A percentile compares a stretch with the other conserved stretches of the same genome.
Conservation (phyloP, 768 basidiomycete species). For the Boletus tomentosulus region DNA sequence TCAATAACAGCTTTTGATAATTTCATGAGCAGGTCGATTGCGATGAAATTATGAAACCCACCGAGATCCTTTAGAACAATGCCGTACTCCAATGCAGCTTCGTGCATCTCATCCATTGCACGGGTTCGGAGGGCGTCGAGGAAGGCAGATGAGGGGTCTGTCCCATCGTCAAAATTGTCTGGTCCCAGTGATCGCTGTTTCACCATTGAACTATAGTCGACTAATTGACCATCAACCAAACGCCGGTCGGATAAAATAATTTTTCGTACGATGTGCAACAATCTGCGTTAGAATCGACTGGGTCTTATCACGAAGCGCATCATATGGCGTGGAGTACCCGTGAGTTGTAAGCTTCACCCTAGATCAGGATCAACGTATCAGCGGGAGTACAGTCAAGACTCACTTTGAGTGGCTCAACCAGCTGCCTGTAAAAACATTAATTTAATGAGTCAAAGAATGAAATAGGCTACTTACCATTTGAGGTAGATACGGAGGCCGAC, state of each 20-base stretch:
- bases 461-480: conserved; percentile 52
- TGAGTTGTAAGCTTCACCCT: conserved; percentile 66
- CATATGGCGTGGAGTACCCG: conserved; percentile 81
- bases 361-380: conserved; percentile 37
- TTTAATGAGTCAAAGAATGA: background rate
- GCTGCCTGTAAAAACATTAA: conserved; percentile 34
- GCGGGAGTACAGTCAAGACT: background rate
- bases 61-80: conserved; percentile 79
- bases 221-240: conserved; percentile 19
- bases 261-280: conserved; percentile 64
- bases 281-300: conserved; percentile 87
- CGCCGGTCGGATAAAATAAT: background rate
- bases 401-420: conserved; percentile 49
- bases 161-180: conserved; percentile 67
- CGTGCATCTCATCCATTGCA: conserved; percentile 84
- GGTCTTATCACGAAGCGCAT: conserved; percentile 75
- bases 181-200: conserved; percentile 79
- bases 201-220: conserved; percentile 60
- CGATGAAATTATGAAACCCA: conserved; percentile 24
- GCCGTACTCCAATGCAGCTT: conserved; percentile 79
- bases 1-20: conserved; percentile 69
- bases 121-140: conserved; percentile 76
- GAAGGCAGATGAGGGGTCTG: conserved; percentile 70
- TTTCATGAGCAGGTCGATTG: conserved; percentile 1
- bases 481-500: conserved; percentile 81